Conservation (phyloP, 1,139 yeast genomes). For the Candida tunisiensis region DNA sequence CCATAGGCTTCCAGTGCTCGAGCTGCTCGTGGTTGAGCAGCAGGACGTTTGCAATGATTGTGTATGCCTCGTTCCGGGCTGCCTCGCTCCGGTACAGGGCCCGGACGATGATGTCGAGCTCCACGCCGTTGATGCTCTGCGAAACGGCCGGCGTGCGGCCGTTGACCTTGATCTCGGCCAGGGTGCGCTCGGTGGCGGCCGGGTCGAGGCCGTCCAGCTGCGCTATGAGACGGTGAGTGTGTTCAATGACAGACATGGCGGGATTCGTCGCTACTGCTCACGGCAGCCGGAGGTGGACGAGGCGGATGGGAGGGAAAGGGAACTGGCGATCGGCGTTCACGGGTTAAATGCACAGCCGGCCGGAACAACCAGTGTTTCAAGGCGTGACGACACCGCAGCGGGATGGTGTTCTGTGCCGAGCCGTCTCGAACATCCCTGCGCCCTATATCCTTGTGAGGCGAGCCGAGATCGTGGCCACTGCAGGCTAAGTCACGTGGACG, state of each 20-base stretch:
- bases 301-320: background rate
- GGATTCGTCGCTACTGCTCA: background rate
- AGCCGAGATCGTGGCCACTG: too few species aligned
- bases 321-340: background rate
- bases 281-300: background rate
- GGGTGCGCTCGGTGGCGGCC: conserved; percentile 1
- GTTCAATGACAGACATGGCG: background rate
- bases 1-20: conserved; percentile 5
- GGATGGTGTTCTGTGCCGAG: too few species aligned
- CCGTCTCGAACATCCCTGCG: too few species aligned
- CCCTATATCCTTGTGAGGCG: too few species aligned
- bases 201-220: background rate
- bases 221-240: background rate
- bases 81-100: background rate
- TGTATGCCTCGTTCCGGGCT: conserved; percentile 6
- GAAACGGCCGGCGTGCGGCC: conserved; percentile 2
- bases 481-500: too few species aligned
- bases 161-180: conserved; percentile 2
- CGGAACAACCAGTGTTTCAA: too few species aligned
- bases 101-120: conserved; percentile 3
- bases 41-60: conserved; percentile 11
- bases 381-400: too few species aligned
- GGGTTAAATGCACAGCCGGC: too few species aligned
- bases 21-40: conserved; percentile 7
- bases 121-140: conserved; percentile 1